These are phyloP conservation scores for Colletotrichum navitas DNA, from an alignment of 2,329 filamentous ascomycete genomes.

Conservation along the genomic window DNA sequence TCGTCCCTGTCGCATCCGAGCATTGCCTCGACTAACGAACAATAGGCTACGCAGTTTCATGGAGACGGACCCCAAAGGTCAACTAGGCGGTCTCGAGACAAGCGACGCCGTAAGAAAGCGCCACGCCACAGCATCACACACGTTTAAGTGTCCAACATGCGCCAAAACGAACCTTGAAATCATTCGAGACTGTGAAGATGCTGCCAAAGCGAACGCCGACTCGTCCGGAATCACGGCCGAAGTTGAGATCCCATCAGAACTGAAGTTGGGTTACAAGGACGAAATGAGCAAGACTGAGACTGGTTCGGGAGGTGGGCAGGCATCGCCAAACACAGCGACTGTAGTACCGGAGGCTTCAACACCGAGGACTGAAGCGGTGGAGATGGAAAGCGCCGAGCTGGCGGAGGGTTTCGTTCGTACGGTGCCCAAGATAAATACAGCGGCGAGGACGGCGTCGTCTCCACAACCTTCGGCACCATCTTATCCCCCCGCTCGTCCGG, in stretches of 20 bases:
- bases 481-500: constrained; percentile 43
- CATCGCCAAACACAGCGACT: neutral
- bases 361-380: constrained; percentile 46
- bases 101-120: constrained; percentile 74
- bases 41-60: constrained; percentile 83
- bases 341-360: neutral
- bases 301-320: neutral
- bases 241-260: constrained; percentile 65
- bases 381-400: constrained; percentile 60
- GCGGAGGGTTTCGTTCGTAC: constrained; percentile 71
- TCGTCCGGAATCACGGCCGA: constrained; percentile 53
- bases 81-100: constrained; percentile 90
- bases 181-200: constrained; percentile 76
- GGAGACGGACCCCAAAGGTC: constrained; percentile 89
- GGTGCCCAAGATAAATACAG: constrained; percentile 46
- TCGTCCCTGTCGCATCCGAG: neutral
- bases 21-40: neutral
- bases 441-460: neutral
- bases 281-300: constrained; percentile 66
- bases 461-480: neutral
- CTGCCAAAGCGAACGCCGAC: constrained; percentile 55
- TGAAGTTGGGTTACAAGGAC: constrained; percentile 79
- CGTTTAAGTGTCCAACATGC: constrained; percentile 79
- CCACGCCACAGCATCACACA: constrained; percentile 75
- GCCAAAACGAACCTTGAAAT: constrained; percentile 79